Conservation (phyloP, 2,329 filamentous ascomycete species). For the Stagonosporopsis cucurbitacearum region DNA sequence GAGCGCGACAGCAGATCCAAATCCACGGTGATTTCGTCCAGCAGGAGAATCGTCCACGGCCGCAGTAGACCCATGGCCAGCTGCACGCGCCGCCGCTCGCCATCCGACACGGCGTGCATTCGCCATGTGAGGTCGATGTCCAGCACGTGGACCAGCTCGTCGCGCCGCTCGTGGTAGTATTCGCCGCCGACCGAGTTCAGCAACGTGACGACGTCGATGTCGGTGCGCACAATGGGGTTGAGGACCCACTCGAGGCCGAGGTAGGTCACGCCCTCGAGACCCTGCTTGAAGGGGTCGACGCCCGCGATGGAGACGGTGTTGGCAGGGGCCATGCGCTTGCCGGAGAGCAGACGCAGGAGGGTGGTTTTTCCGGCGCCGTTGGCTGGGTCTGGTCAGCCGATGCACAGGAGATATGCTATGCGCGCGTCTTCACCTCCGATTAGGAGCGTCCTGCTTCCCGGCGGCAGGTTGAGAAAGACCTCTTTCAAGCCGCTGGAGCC, state of each 20-base stretch:
- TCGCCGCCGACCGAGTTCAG: conserved; percentile 86
- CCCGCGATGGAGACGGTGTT: conserved; percentile 78
- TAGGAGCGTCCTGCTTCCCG: conserved; percentile 84
- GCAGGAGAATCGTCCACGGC: conserved; percentile 87
- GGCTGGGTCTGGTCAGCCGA: conserved; percentile 54
- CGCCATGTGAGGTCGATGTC: conserved; percentile 93
- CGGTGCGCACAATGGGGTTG: conserved; percentile 92
- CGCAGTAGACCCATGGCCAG: conserved; percentile 92
- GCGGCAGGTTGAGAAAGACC: conserved; percentile 77
- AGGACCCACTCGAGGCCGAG: conserved; percentile 98
- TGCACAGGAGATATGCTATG: not conserved
- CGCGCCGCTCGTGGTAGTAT: conserved; percentile 78
- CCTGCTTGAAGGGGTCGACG: conserved; percentile 88
- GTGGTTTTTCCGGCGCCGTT: conserved; percentile 99
- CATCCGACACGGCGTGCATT: conserved; percentile 94
- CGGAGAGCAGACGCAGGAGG: conserved; percentile 88
- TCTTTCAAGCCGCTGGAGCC: conserved; percentile 77
- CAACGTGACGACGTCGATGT: conserved; percentile 89
- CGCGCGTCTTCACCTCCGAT: conserved; percentile 73
- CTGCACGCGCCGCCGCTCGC: conserved; percentile 89
- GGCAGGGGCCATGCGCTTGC: conserved; percentile 87
- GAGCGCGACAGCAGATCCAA: conserved; percentile 84
- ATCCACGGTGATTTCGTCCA: conserved; percentile 98
- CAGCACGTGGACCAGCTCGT: conserved; percentile 85
- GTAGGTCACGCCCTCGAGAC: conserved; percentile 93